A percentile compares a stretch with the other conserved stretches of the same genome.
phyloP scores from a whole-genome alignment of 2,329 filamentous ascomycete genomes.

The Fusarium newnesense region DNA sequence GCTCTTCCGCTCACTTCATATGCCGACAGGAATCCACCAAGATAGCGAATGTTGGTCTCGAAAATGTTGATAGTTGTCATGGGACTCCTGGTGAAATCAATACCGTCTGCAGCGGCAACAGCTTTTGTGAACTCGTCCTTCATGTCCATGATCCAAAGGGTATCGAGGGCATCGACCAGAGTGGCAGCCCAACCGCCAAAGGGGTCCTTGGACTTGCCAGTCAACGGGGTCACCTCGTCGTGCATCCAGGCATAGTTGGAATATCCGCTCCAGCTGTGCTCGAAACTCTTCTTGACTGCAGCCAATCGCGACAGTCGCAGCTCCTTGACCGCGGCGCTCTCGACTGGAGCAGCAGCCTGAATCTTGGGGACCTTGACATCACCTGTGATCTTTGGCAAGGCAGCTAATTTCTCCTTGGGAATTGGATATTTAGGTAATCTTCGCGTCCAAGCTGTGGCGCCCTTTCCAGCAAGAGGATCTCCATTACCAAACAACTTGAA shows the following conservation, averaged over 20 bases:
- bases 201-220: constrained; percentile 60
- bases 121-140: constrained; percentile 71
- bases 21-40: constrained; percentile 72
- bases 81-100: constrained; percentile 67
- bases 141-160: constrained; percentile 75
- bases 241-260: constrained; percentile 69
- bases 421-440: constrained; percentile 39
- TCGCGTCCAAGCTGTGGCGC: constrained; percentile 38
- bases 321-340: constrained; percentile 40
- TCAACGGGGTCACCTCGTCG: constrained; percentile 69
- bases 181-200: constrained; percentile 75
- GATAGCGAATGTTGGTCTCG: constrained; percentile 75
- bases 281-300: constrained; percentile 62
- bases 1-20: constrained; percentile 70
- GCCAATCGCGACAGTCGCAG: constrained; percentile 51
- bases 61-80: constrained; percentile 67
- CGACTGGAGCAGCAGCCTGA: constrained; percentile 48
- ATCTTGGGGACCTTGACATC: constrained; percentile 41
- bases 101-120: constrained; percentile 62
- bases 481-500: constrained; percentile 30
- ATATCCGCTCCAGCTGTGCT: constrained; percentile 69
- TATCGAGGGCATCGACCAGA: constrained; percentile 71
- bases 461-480: constrained; percentile 39
- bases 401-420: constrained; percentile 33
- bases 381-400: constrained; percentile 49